Evolutionary conservation across 1,284 basidiomycete genomes (phyloP), one percentile per base, ranked within the genome.

Genomic region (Apiotrichum montevideense): DNA sequence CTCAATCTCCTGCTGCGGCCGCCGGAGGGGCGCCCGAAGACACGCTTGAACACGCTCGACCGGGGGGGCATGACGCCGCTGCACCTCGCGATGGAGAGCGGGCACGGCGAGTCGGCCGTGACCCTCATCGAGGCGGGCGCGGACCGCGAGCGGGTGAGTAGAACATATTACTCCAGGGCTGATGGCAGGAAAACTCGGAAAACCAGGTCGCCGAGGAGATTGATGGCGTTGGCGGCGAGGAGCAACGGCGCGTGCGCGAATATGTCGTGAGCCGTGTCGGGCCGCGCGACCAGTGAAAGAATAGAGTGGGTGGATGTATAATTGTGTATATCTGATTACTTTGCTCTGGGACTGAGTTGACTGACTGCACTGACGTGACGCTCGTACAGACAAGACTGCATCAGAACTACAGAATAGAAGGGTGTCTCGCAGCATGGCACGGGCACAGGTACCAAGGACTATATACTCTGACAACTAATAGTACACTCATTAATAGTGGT

Each of bases 61-160:
- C 83, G 90, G 59, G 81, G 90, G 44, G 88, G 90, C 47, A 94
- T 96, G 71, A 95, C 93, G 1, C 90, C 93, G 1, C 79, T 97
- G n/a, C 93, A 97, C 79, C 84, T 97, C 44, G 92, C 93, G 6
- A 86, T 97, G 84, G 93, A 97, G 71, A 92, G 88, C 56, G 93
- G 86, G 7, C 89, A 96, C 69, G 93, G 89, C 33, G 87, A 90
- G 72, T 87, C 85, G 6, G 93, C 92, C 6, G 88, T 92, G 1
- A 77, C 87, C 48, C 80, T 97, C 51, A 93, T 97, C 58, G 89
- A 94, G 72, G 92, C 90, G 45, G 93, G 93, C 14, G 92, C 92
- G 6, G 93, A 96, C 79, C 85, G 93, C 37, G 83, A 83, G 62
- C 81, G 90, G 67, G 90, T 93, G 74, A 71, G 88, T 13, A 29